phyloP scores from a whole-genome alignment of 1,284 basidiomycete genomes.

The Ceratobasidium sp. region DNA sequence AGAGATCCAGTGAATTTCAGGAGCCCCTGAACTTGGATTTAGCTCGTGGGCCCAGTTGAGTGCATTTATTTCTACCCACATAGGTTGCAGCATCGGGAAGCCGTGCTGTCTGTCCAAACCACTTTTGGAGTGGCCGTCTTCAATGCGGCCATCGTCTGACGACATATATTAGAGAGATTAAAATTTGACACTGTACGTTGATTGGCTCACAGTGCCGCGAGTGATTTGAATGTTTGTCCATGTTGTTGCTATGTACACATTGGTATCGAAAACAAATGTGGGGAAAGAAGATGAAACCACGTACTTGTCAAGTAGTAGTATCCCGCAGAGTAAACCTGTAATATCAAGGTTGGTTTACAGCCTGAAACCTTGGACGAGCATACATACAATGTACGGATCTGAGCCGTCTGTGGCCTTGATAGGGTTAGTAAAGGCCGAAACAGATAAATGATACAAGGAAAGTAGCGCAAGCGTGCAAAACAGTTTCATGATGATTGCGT shows the following conservation, averaged over 20 bases:
- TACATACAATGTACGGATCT: slow-evolving; percentile 54
- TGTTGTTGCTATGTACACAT: slow-evolving; percentile 53
- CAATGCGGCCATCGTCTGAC: slow-evolving; percentile 53
- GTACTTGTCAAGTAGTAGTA: slow-evolving; percentile 50
- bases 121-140: slow-evolving; percentile 56
- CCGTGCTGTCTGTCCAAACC: slow-evolving; percentile 55
- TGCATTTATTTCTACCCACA: slow-evolving; percentile 48
- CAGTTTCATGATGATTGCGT: neutral
- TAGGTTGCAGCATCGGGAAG: slow-evolving; percentile 57
- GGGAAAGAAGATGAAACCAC: neutral
- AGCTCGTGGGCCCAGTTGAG: neutral
- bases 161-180: neutral
- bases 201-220: slow-evolving; percentile 51
- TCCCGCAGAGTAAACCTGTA: slow-evolving; percentile 53
- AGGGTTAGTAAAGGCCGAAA: slow-evolving; percentile 42
- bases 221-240: slow-evolving; percentile 58
- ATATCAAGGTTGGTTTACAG: neutral
- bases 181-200: too few relatives aligned
- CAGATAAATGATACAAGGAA: neutral
- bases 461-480: neutral
- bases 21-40: slow-evolving; percentile 32
- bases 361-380: neutral
- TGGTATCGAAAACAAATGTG: neutral
- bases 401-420: slow-evolving; percentile 54
- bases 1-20: slow-evolving; percentile 38